These are phyloP conservation scores for Aspergillus pseudotamarii DNA, from an alignment of 2,329 filamentous ascomycete genomes.

Conservation along the genomic window DNA sequence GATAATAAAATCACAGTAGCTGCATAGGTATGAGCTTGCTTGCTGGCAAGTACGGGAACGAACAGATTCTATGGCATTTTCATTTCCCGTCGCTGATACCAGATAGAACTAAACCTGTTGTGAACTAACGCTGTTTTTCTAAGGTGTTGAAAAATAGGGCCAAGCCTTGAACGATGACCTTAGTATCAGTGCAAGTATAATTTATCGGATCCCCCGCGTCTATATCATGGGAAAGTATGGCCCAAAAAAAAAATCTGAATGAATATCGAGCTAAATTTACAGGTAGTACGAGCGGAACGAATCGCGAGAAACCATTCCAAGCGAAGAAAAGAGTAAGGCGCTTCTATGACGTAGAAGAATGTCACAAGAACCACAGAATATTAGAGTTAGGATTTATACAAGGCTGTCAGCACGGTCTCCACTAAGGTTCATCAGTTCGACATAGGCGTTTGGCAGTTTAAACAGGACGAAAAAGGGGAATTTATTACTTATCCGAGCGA, in stretches of 20 bases:
- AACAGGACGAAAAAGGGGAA: conserved; percentile 10
- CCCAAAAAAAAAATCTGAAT: conserved; percentile 25
- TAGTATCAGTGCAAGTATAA: background rate
- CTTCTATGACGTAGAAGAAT: conserved; percentile 29
- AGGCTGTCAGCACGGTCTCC: conserved; percentile 26
- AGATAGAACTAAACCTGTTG: background rate
- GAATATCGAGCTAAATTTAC: conserved; percentile 37
- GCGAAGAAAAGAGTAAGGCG: conserved; percentile 14
- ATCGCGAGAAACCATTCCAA: conserved; percentile 27
- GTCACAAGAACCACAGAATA: conserved; percentile 24
- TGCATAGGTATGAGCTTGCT: background rate
- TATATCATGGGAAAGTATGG: background rate
- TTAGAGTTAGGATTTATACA: conserved; percentile 38
- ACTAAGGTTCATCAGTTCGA: conserved; percentile 28
- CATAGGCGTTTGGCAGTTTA: conserved; percentile 27
- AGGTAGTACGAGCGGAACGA: conserved; percentile 28
- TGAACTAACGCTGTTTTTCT: background rate
- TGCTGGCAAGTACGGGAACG: background rate
- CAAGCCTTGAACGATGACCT: background rate
- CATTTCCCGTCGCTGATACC: background rate
- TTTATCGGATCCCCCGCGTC: background rate
- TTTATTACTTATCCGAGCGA: conserved; percentile 4
- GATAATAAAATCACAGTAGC: background rate
- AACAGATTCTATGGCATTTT: background rate
- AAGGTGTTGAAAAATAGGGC: background rate